A percentile compares a stretch with the other conserved stretches of the same genome.
Evolutionary conservation across 2,329 filamentous ascomycete genomes (phyloP).

Genomic region (Cercospora zeina): DNA sequence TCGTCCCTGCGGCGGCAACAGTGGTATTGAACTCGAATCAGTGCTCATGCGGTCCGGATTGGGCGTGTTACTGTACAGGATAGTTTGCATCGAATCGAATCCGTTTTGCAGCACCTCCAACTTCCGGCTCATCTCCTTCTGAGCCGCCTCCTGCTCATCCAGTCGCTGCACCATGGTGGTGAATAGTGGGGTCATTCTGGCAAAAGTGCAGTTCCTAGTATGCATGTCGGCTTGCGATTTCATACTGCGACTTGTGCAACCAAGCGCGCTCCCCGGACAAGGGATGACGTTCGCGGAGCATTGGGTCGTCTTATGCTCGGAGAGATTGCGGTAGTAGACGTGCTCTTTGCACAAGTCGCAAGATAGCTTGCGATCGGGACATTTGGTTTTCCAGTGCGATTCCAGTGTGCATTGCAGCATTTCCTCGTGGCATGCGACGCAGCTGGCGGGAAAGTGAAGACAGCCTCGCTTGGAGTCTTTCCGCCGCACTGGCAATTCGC

Average conservation of each 20-base stretch:
- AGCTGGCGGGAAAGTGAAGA: slow-evolving; percentile 55
- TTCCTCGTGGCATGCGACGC: slow-evolving; percentile 54
- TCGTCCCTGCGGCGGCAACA: slow-evolving; percentile 21
- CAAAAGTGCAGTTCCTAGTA: slow-evolving; percentile 47
- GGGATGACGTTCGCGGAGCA: slow-evolving; percentile 48
- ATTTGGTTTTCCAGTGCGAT: slow-evolving; percentile 44
- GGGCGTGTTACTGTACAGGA: slow-evolving; percentile 37
- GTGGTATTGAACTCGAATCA: slow-evolving; percentile 30
- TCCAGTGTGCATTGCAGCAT: slow-evolving; percentile 58
- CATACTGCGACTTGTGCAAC: slow-evolving; percentile 46
- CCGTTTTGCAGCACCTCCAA: slow-evolving; percentile 50
- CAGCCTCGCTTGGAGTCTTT: slow-evolving; percentile 58
- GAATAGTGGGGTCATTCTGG: slow-evolving; percentile 50
- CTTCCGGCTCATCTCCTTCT: slow-evolving; percentile 48
- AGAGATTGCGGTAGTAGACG: slow-evolving; percentile 47
- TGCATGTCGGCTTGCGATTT: slow-evolving; percentile 46
- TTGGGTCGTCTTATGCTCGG: slow-evolving; percentile 44
- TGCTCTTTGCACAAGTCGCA: slow-evolving; percentile 48
- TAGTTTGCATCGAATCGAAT: slow-evolving; percentile 46
- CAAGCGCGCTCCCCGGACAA: slow-evolving; percentile 48
- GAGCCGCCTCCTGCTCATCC: slow-evolving; percentile 47
- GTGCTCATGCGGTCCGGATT: slow-evolving; percentile 29
- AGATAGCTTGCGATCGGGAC: slow-evolving; percentile 51
- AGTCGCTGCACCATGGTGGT: slow-evolving; percentile 47
- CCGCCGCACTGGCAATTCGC: slow-evolving; percentile 54